Conservation (phyloP, 257 asterid species). For the Handroanthus guayacan region DNA sequence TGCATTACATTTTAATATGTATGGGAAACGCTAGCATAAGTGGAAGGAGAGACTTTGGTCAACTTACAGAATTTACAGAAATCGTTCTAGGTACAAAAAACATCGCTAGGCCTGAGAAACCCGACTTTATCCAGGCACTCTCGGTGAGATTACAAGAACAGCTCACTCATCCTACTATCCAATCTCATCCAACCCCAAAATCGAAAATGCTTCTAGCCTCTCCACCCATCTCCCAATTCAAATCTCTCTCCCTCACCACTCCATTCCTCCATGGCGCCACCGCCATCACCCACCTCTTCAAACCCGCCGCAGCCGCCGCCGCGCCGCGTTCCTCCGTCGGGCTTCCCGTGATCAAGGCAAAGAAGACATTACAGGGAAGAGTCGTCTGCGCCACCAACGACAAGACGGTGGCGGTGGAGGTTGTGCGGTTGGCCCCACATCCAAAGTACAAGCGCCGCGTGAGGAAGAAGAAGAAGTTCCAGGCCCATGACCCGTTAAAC, state of each 20-base stretch:
- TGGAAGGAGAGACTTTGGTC: too few species aligned
- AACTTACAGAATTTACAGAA: background rate
- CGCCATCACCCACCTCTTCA: conserved; percentile 50
- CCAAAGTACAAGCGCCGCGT: conserved; percentile 97
- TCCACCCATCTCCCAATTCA: conserved; percentile 63
- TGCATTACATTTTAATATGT: too few species aligned
- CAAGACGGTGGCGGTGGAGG: conserved; percentile 93
- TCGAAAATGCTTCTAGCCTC: conserved; percentile 54
- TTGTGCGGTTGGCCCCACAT: conserved; percentile 84
- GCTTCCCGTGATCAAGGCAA: conserved; percentile 68
- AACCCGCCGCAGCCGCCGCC: conserved; percentile 40
- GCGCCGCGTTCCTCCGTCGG: conserved; percentile 42
- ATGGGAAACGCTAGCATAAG: too few species aligned
- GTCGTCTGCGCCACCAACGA: conserved; percentile 84
- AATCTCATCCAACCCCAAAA: conserved; percentile 31
- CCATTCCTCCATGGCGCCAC: conserved; percentile 86
- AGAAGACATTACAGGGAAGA: conserved; percentile 70
- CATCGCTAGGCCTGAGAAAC: background rate
- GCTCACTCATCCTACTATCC: background rate
- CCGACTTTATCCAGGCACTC: conserved; percentile 33
- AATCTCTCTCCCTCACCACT: conserved; percentile 57
- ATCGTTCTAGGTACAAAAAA: background rate
- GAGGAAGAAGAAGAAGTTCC: conserved; percentile 92
- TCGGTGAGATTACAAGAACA: background rate
- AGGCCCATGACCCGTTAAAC: conserved; percentile 88